phyloP scores from a whole-genome alignment of 116 monocot genomes.

The Phalaenopsis hybrid region DNA sequence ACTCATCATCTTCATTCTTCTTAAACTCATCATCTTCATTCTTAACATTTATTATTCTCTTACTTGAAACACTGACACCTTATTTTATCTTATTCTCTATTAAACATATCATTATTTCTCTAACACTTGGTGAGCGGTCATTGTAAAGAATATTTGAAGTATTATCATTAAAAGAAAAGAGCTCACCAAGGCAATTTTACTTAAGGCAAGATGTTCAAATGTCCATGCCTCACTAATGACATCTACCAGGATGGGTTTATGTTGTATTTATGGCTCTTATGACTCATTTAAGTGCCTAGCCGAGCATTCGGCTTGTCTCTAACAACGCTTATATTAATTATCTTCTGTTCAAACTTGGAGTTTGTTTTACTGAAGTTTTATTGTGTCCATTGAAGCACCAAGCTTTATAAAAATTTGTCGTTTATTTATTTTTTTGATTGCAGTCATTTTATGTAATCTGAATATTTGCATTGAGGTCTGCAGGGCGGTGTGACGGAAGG shows the following conservation, averaged over 20 bases:
- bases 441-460: background rate
- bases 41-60: background rate
- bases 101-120: background rate
- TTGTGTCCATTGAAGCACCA: background rate
- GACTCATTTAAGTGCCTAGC: background rate
- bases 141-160: background rate
- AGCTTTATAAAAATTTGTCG: background rate
- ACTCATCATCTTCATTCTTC: background rate
- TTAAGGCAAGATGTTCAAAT: background rate
- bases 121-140: background rate
- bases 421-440: background rate
- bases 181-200: background rate
- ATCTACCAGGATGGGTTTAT: background rate
- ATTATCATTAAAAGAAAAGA: background rate
- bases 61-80: background rate
- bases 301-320: background rate
- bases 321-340: background rate
- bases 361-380: background rate
- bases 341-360: background rate
- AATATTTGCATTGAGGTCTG: constrained; percentile 40
- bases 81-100: background rate
- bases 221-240: background rate
- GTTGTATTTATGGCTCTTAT: background rate
- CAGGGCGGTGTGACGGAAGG: constrained; percentile 98
- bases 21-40: too few species aligned